phyloP scores from a whole-genome alignment of 345 rosid genomes.

The Bruguiera parviflora region DNA sequence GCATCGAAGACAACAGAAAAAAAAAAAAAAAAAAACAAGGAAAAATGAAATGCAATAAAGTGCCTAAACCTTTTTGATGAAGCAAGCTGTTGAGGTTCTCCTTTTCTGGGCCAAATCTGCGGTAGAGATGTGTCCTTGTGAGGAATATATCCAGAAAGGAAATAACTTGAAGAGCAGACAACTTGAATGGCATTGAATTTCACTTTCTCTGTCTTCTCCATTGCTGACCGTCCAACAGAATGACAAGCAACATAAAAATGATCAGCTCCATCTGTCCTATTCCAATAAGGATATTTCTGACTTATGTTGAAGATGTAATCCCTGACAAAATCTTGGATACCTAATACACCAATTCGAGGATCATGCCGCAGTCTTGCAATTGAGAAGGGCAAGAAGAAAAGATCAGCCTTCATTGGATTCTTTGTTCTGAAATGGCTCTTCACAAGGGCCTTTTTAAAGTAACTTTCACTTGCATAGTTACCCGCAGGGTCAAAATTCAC shows the following conservation, averaged over 20 bases:
- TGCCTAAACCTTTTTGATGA: slow-evolving; percentile 42
- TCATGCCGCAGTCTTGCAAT: slow-evolving; percentile 56
- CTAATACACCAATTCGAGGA: slow-evolving; percentile 31
- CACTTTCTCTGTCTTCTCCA: slow-evolving; percentile 37
- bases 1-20: no score
- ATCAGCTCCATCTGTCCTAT: slow-evolving; percentile 57
- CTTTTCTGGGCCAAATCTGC: slow-evolving; percentile 60
- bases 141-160: slow-evolving; percentile 44
- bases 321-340: slow-evolving; percentile 42
- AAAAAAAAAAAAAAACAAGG: neutral
- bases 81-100: slow-evolving; percentile 40
- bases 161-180: slow-evolving; percentile 61
- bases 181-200: slow-evolving; percentile 54
- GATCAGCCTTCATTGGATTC: slow-evolving; percentile 44
- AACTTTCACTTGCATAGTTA: slow-evolving; percentile 60
- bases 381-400: slow-evolving; percentile 60
- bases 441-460: slow-evolving; percentile 49
- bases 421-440: slow-evolving; percentile 47
- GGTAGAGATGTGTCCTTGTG: slow-evolving; percentile 63
- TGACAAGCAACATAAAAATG: slow-evolving; percentile 66
- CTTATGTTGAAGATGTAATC: slow-evolving; percentile 42
- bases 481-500: slow-evolving; percentile 45
- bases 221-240: slow-evolving; percentile 51
- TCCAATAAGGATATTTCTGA: slow-evolving; percentile 55
- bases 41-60: neutral